phyloP scores from a whole-genome alignment of 371 early-diverging fungal genomes.

The Basidiobolus meristosporus region DNA sequence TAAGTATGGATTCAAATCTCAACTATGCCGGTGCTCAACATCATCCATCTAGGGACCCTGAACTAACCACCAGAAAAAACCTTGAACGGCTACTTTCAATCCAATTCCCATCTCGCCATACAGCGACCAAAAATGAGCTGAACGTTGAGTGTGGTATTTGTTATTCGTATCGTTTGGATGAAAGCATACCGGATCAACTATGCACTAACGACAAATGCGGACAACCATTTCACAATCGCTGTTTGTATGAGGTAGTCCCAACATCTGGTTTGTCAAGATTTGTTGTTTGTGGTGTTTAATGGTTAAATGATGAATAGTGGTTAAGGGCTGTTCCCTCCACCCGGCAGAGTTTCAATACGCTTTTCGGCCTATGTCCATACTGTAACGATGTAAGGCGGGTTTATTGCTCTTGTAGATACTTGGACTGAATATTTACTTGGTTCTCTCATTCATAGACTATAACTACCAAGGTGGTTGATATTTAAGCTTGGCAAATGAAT shows the following conservation, averaged over 20 bases:
- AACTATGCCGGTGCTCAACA: not conserved
- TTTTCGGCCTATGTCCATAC: conserved; percentile 30
- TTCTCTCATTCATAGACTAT: no score
- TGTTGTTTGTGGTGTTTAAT: not conserved
- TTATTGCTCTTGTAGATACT: not conserved
- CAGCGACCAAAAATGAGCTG: conserved; percentile 11
- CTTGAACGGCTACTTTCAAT: conserved; percentile 4
- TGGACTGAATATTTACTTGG: no score
- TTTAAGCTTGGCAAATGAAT: no score
- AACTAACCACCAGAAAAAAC: conserved; percentile 2
- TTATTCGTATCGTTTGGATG: conserved; percentile 17
- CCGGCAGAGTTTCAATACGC: conserved; percentile 23
- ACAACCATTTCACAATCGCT: conserved; percentile 20
- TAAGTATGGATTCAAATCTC: conserved; percentile 4
- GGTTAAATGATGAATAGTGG: conserved; percentile 12
- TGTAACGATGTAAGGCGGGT: conserved; percentile 18
- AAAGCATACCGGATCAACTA: conserved; percentile 19
- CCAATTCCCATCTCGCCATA: conserved; percentile 10
- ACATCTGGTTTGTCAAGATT: no score
- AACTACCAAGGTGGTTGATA: no score
- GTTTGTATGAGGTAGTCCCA: conserved; percentile 18
- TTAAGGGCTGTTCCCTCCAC: conserved; percentile 23
- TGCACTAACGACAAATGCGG: conserved; percentile 21
- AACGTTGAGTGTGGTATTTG: conserved; percentile 32
- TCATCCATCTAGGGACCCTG: not conserved